phyloP scores from a whole-genome alignment of 495 filamentous ascomycete species.

The Penicillium daleae region DNA sequence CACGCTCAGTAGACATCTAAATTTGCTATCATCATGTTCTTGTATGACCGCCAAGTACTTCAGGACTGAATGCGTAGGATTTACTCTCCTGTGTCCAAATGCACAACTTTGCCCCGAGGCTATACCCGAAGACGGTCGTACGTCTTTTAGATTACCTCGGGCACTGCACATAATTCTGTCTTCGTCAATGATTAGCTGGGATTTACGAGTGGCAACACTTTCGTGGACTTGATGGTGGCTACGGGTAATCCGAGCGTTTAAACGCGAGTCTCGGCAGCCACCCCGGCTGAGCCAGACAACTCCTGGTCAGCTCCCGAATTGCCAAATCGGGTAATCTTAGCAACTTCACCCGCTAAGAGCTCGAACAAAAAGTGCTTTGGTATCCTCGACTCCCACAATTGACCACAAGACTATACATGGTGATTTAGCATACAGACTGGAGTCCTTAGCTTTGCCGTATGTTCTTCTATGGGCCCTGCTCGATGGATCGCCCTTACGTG shows the following conservation, averaged over 20 bases:
- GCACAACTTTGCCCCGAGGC: neutral
- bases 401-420: neutral
- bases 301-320: neutral
- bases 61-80: neutral
- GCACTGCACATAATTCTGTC: neutral
- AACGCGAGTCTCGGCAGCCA: conserved; percentile 5
- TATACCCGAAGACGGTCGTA: neutral
- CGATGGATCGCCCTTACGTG: neutral
- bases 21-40: neutral
- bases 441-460: neutral
- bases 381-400: neutral
- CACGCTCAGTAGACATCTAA: neutral
- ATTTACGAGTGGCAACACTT: neutral
- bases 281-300: conserved; percentile 1
- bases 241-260: conserved; percentile 1
- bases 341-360: neutral
- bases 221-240: neutral
- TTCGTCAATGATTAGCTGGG: neutral
- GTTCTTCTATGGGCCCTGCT: neutral
- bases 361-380: neutral
- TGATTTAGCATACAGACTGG: neutral
- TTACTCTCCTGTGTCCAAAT: neutral
- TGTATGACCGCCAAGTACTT: neutral
- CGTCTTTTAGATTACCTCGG: neutral
- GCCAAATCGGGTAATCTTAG: neutral